Conservation (phyloP, 768 basidiomycete genomes). For the Podaxis pistillaris region DNA sequence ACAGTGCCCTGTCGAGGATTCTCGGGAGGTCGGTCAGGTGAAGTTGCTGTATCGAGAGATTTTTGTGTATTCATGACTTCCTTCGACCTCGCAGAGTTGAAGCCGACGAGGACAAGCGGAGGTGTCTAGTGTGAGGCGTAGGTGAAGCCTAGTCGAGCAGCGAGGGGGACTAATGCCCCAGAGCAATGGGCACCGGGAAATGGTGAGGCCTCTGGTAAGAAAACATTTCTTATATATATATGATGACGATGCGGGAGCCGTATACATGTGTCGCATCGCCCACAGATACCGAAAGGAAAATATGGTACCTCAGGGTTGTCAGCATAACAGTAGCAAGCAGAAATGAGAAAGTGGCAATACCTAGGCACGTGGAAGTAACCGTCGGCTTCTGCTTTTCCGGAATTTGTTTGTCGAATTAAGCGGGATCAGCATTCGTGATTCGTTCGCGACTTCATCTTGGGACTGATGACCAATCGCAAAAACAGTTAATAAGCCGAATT, state of each 20-base stretch:
- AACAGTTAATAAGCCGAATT: neutral
- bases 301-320: neutral
- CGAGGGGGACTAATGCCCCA: neutral
- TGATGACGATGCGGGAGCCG: neutral
- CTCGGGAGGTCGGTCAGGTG: neutral
- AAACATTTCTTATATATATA: neutral
- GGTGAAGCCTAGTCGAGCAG: neutral
- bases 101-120: neutral
- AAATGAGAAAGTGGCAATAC: neutral
- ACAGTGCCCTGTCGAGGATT: conserved; percentile 1
- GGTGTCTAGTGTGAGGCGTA: neutral
- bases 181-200: neutral
- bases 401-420: neutral
- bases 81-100: neutral
- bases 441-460: neutral
- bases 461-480: neutral
- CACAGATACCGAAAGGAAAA: neutral
- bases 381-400: neutral
- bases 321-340: neutral
- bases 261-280: neutral
- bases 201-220: neutral
- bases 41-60: neutral
- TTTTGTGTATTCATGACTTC: neutral
- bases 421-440: neutral
- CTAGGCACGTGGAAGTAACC: neutral